Evolutionary conservation across 2,329 filamentous ascomycete species (phyloP).

Genomic region (Pestalotiopsis sp.): DNA sequence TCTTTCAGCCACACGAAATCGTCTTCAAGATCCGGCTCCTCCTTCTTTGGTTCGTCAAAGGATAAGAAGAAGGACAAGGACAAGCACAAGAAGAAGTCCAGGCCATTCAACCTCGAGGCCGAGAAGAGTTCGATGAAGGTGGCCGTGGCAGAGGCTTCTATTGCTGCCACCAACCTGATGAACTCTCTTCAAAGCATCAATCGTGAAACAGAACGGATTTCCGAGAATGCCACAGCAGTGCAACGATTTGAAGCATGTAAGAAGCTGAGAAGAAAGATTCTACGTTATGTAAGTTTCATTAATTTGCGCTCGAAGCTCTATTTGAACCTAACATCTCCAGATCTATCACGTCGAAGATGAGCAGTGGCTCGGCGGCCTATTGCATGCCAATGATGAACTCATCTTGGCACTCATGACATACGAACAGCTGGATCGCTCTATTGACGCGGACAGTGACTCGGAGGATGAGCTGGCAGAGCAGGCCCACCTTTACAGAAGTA

Average conservation of each 20-base stretch:
- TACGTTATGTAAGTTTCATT: constrained; percentile 69
- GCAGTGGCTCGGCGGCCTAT: constrained; percentile 86
- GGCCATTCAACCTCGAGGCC: constrained; percentile 79
- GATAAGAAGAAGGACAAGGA: constrained; percentile 54
- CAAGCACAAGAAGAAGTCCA: constrained; percentile 60
- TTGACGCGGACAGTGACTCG: constrained; percentile 74
- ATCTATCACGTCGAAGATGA: constrained; percentile 91
- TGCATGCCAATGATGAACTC: constrained; percentile 96
- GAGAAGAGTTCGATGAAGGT: constrained; percentile 88
- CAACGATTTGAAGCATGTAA: constrained; percentile 87
- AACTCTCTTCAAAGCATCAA: constrained; percentile 91
- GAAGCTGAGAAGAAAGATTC: constrained; percentile 76
- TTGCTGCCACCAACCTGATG: constrained; percentile 86
- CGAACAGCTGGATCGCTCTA: constrained; percentile 87
- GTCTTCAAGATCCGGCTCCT: constrained; percentile 36
- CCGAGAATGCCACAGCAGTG: constrained; percentile 76
- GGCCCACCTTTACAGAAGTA: constrained; percentile 66
- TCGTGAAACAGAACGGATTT: constrained; percentile 84
- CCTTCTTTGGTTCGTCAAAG: constrained; percentile 45
- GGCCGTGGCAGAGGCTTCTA: constrained; percentile 85
- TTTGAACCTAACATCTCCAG: constrained; percentile 38
- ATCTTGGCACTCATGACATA: constrained; percentile 91
- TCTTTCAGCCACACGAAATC: constrained; percentile 42
- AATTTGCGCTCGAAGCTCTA: neutral
- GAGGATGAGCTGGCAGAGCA: constrained; percentile 70